These are phyloP conservation scores for Knufia petricola DNA, from an alignment of 2,329 filamentous ascomycete genomes.

Conservation along the genomic window DNA sequence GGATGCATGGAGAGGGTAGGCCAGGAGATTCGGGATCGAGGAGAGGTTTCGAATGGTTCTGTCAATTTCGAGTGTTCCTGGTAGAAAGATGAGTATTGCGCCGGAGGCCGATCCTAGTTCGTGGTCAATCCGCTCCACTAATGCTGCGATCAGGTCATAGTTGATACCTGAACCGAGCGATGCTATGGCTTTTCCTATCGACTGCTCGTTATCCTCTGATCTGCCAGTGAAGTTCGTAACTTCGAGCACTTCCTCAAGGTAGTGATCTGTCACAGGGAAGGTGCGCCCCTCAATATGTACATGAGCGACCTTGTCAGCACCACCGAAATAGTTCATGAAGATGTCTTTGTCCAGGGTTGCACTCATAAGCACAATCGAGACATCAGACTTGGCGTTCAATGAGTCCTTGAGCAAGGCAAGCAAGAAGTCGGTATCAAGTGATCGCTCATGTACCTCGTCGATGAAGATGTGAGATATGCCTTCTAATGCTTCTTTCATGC, in stretches of 20 bases:
- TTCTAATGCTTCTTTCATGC: conserved; percentile 60
- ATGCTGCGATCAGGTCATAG: conserved; percentile 73
- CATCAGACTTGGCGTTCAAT: conserved; percentile 59
- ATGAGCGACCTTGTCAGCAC: conserved; percentile 59
- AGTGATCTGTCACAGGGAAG: conserved; percentile 80
- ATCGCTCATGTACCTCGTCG: conserved; percentile 93
- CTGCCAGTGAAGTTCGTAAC: conserved; percentile 51
- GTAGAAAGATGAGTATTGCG: conserved; percentile 90
- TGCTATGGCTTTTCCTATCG: conserved; percentile 60
- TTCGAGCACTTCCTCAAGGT: conserved; percentile 76
- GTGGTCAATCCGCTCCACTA: conserved; percentile 70
- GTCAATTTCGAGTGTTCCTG: conserved; percentile 85
- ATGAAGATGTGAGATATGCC: conserved; percentile 93
- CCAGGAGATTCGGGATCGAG: conserved; percentile 58
- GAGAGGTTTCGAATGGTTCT: conserved; percentile 62
- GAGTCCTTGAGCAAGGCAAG: conserved; percentile 80
- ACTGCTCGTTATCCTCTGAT: conserved; percentile 34
- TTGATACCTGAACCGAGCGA: conserved; percentile 77
- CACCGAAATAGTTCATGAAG: conserved; percentile 75
- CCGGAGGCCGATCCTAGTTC: conserved; percentile 65
- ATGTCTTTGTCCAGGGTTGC: conserved; percentile 83
- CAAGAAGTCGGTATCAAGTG: conserved; percentile 88
- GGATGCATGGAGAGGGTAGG: conserved; percentile 83
- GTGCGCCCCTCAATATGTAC: conserved; percentile 85
- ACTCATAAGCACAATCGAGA: conserved; percentile 92